Evolutionary conservation across 257 asterid genomes (phyloP).

Genomic region (Craterostigma plantagineum): DNA sequence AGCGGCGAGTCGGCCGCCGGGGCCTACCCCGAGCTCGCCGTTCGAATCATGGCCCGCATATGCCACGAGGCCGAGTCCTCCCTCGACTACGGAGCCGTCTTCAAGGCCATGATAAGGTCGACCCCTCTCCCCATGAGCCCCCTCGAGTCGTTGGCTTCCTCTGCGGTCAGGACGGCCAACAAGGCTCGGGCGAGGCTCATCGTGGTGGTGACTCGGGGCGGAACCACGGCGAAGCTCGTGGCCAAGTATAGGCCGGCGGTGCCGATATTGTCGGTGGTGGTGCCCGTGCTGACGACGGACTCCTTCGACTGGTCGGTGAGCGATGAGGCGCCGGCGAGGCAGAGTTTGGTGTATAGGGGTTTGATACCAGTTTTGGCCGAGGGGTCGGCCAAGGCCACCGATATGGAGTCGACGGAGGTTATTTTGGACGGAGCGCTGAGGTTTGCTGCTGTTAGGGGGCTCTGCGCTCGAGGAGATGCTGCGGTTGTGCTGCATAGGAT

Average conservation of each 20-base stretch:
- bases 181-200: constrained; percentile 55
- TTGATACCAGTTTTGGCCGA: constrained; percentile 67
- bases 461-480: constrained; percentile 61
- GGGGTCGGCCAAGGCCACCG: constrained; percentile 68
- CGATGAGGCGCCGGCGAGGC: constrained; percentile 73
- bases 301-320: constrained; percentile 65
- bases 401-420: constrained; percentile 66
- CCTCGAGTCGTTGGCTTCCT: constrained; percentile 49
- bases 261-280: constrained; percentile 70
- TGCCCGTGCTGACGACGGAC: constrained; percentile 50
- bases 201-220: constrained; percentile 77
- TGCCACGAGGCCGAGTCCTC: constrained; percentile 80
- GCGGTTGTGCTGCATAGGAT: constrained; percentile 67
- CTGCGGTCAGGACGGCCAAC: constrained; percentile 60
- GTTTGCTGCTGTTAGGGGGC: constrained; percentile 30
- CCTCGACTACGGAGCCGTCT: constrained; percentile 48
- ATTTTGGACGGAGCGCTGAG: constrained; percentile 43
- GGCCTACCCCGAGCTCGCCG: constrained; percentile 70
- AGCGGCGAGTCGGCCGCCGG: constrained; percentile 95
- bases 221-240: constrained; percentile 69
- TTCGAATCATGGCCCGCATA: constrained; percentile 58
- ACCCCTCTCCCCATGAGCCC: constrained; percentile 89
- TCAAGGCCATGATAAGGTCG: constrained; percentile 54
- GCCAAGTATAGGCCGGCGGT: constrained; percentile 81
- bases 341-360: constrained; percentile 66